A percentile compares a stretch with the other conserved stretches of the same genome.
Evolutionary conservation across 768 basidiomycete genomes (phyloP).

Genomic region (Leccinum barrowsii): DNA sequence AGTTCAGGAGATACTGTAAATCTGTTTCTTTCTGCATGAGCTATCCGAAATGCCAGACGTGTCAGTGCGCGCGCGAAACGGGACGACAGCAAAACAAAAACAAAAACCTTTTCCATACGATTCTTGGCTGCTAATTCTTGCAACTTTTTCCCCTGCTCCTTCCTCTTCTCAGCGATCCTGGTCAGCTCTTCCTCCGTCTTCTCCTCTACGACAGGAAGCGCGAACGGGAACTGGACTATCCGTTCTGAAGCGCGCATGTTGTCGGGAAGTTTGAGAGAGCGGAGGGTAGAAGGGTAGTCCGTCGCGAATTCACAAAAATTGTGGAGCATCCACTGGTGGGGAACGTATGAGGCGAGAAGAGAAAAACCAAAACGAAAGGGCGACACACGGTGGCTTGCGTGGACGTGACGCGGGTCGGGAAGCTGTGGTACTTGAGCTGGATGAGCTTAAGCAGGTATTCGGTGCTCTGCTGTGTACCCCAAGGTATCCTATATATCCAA

Average conservation of each 20-base stretch:
- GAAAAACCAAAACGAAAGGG: background rate
- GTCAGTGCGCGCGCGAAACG: background rate
- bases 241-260: slow-evolving; percentile 62
- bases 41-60: slow-evolving; percentile 33
- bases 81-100: background rate
- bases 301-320: slow-evolving; percentile 80
- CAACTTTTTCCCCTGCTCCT: slow-evolving; percentile 82
- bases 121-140: slow-evolving; percentile 90
- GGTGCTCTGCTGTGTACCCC: slow-evolving; percentile 87
- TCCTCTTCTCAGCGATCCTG: slow-evolving; percentile 70
- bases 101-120: slow-evolving; percentile 74
- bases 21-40: slow-evolving; percentile 75
- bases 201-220: slow-evolving; percentile 58
- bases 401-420: slow-evolving; percentile 79
- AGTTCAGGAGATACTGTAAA: slow-evolving; percentile 55
- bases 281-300: slow-evolving; percentile 71
- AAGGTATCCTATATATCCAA: slow-evolving; percentile 73
- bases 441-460: slow-evolving; percentile 92
- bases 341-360: background rate
- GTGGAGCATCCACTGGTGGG: slow-evolving; percentile 83
- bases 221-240: slow-evolving; percentile 87
- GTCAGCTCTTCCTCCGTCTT: slow-evolving; percentile 91
- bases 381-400: slow-evolving; percentile 69
- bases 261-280: slow-evolving; percentile 61
- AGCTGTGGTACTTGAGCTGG: slow-evolving; percentile 92